A percentile compares a stretch with the other conserved stretches of the same genome.
Conservation (phyloP, 1,284 basidiomycete species). For the Pterula multifida region DNA sequence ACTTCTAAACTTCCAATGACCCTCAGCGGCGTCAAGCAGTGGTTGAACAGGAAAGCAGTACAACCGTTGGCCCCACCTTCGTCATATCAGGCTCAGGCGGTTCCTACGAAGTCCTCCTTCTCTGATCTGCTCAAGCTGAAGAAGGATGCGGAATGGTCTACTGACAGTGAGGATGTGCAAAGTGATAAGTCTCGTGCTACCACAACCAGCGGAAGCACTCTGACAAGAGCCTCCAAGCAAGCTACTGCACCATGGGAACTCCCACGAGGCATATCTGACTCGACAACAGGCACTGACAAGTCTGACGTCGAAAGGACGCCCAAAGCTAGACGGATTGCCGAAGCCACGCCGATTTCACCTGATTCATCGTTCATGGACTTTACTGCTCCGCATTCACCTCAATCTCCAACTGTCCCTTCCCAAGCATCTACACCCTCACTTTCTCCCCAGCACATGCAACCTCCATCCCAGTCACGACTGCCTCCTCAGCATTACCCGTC, state of each 20-base stretch:
- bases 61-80: slow-evolving; percentile 17
- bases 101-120: slow-evolving; percentile 47
- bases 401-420: slow-evolving; percentile 20
- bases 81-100: slow-evolving; percentile 14
- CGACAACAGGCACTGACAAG: slow-evolving; percentile 11
- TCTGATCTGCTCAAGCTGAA: slow-evolving; percentile 45
- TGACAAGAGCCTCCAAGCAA: slow-evolving; percentile 17
- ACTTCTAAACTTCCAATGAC: slow-evolving; percentile 55
- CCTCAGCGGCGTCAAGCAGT: slow-evolving; percentile 63
- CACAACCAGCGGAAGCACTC: slow-evolving; percentile 27
- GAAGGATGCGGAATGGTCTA: slow-evolving; percentile 39
- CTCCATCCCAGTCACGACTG: neutral
- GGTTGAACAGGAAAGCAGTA: slow-evolving; percentile 43
- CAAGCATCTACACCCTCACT: slow-evolving; percentile 10
- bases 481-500: neutral
- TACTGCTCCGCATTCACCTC: slow-evolving; percentile 21
- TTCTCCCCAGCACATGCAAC: slow-evolving; percentile 2
- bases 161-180: slow-evolving; percentile 54
- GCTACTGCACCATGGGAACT: slow-evolving; percentile 8
- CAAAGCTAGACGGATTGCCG: slow-evolving; percentile 25
- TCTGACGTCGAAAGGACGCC: slow-evolving; percentile 30
- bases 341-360: slow-evolving; percentile 21
- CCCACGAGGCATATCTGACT: neutral
- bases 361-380: slow-evolving; percentile 34
- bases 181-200: slow-evolving; percentile 26